Evolutionary conservation across 2,329 filamentous ascomycete genomes (phyloP).

Genomic region (Arthroderma uncinatum): DNA sequence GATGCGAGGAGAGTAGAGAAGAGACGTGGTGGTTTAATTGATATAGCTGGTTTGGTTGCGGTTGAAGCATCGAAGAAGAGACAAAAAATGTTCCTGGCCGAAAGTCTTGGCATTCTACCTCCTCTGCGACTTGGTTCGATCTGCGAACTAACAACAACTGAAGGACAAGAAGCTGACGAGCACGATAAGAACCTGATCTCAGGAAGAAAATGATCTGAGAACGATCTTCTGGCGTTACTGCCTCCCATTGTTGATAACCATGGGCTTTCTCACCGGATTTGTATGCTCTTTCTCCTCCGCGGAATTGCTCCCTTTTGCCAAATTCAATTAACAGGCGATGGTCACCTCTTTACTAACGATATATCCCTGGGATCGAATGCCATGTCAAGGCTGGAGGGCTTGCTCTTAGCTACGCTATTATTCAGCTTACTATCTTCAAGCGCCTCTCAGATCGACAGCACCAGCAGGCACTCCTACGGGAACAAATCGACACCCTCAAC

Average conservation of each 20-base stretch:
- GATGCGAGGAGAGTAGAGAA: too few relatives aligned
- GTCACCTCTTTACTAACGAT: too few relatives aligned
- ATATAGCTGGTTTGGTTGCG: background rate
- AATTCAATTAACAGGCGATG: background rate
- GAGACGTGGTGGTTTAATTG: background rate
- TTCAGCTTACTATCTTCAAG: constrained; percentile 60
- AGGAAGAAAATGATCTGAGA: background rate
- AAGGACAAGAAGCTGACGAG: background rate
- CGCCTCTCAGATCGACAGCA: constrained; percentile 56
- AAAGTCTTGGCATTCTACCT: background rate
- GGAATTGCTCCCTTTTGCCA: constrained; percentile 6
- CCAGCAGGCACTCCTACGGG: constrained; percentile 35
- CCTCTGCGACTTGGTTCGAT: too few relatives aligned
- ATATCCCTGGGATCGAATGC: background rate
- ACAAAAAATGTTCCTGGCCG: background rate
- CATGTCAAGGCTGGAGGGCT: constrained; percentile 57
- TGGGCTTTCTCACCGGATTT: constrained; percentile 66
- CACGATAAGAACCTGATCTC: background rate
- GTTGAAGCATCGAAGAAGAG: background rate
- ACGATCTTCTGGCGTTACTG: background rate
- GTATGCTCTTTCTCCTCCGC: constrained; percentile 40
- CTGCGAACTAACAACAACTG: too few relatives aligned
- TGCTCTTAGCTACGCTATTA: constrained; percentile 59
- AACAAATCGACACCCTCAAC: constrained; percentile 34
- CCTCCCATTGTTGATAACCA: constrained; percentile 25